These are phyloP conservation scores for Stachybotrys chlorohalonatus DNA, from an alignment of 2,329 filamentous ascomycete genomes.

Conservation along the genomic window DNA sequence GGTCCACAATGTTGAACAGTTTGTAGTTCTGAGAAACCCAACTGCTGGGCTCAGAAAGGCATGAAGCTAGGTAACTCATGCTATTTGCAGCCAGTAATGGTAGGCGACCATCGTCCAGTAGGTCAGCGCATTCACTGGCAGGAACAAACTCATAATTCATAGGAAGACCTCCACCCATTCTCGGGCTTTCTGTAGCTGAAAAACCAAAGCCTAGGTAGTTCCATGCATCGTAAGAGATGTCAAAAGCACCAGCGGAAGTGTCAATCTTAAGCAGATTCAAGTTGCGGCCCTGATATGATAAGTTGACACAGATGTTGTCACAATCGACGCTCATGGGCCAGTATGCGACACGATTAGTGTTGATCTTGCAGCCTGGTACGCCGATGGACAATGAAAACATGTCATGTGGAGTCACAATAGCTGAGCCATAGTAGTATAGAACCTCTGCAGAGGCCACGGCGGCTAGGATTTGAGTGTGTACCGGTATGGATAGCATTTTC, in stretches of 20 bases:
- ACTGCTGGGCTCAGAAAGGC: slow-evolving; percentile 28
- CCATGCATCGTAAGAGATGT: slow-evolving; percentile 51
- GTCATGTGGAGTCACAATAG: too few relatives aligned
- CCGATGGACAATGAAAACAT: too few relatives aligned
- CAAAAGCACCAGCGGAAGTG: slow-evolving; percentile 41
- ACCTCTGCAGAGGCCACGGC: slow-evolving; percentile 15
- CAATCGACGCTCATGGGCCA: too few relatives aligned
- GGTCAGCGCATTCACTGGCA: slow-evolving; percentile 33
- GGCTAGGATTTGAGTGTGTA: too few relatives aligned
- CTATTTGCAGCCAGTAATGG: slow-evolving; percentile 44
- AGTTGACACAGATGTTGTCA: too few relatives aligned
- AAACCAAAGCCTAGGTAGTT: slow-evolving; percentile 42
- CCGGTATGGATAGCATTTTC: too few relatives aligned
- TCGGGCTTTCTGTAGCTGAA: slow-evolving; percentile 32
- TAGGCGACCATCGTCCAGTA: slow-evolving; percentile 38
- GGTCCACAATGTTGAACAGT: slow-evolving; percentile 41
- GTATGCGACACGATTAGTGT: too few relatives aligned
- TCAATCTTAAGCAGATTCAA: slow-evolving; percentile 18
- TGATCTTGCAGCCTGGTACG: too few relatives aligned
- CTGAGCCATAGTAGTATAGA: too few relatives aligned
- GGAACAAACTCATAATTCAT: slow-evolving; percentile 39
- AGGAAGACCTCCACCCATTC: slow-evolving; percentile 34
- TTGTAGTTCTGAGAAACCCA: slow-evolving; percentile 40
- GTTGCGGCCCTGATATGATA: too few relatives aligned
- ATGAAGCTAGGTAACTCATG: slow-evolving; percentile 40